These are phyloP conservation scores for Blastobotrys aristatus DNA, from an alignment of 1,139 yeast genomes.

Conservation along the genomic window DNA sequence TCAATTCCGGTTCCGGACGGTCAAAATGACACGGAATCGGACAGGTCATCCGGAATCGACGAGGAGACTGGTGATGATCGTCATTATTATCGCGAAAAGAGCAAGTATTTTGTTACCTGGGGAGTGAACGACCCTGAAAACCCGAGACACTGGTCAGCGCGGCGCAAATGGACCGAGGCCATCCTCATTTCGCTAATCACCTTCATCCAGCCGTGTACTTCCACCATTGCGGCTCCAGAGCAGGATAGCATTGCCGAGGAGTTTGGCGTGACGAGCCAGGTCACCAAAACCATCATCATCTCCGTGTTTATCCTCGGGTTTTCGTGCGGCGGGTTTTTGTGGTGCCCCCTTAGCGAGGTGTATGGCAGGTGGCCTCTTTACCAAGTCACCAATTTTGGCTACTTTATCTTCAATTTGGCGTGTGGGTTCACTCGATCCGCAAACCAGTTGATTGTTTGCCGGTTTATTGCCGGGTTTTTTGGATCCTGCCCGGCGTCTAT, in stretches of 20 bases:
- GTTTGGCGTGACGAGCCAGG: constrained; percentile 38
- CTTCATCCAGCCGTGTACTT: constrained; percentile 53
- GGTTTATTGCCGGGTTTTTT: constrained; percentile 56
- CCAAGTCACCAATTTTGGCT: constrained; percentile 45
- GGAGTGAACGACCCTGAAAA: constrained; percentile 38
- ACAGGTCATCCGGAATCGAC: too few species aligned
- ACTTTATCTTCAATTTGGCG: constrained; percentile 50
- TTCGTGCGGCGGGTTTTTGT: constrained; percentile 56
- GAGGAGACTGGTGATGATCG: neutral
- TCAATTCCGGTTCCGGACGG: neutral
- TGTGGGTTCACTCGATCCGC: constrained; percentile 51
- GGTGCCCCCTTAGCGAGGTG: constrained; percentile 57
- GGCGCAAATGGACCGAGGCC: constrained; percentile 42
- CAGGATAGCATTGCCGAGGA: constrained; percentile 42
- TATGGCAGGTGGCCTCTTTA: constrained; percentile 52
- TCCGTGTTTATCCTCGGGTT: constrained; percentile 57
- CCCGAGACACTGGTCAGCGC: constrained; percentile 53
- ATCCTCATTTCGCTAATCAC: constrained; percentile 49
- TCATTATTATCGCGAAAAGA: neutral
- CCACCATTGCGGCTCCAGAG: constrained; percentile 57
- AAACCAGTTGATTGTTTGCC: constrained; percentile 45
- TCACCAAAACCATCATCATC: constrained; percentile 45
- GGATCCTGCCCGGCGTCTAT: constrained; percentile 62
- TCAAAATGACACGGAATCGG: neutral
- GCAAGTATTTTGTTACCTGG: constrained; percentile 1